Conservation (phyloP, 73 alveolate species). For the Paramecium sonneborni region DNA sequence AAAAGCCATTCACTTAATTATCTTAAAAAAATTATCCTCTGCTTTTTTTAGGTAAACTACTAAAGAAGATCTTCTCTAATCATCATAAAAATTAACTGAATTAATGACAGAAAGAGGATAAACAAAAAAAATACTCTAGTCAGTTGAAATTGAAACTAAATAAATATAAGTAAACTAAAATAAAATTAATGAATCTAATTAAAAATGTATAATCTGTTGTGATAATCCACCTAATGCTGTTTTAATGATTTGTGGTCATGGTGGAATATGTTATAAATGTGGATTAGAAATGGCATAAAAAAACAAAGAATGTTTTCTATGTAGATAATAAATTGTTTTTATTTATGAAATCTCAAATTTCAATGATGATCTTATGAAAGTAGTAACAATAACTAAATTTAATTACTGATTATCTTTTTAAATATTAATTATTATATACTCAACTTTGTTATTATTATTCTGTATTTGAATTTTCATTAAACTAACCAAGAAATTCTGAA, state of each 20-base stretch:
- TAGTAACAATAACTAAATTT: background rate
- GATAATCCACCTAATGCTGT: conserved; percentile 56
- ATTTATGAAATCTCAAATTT: background rate
- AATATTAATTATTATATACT: background rate
- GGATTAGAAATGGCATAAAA: conserved; percentile 32
- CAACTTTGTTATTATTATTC: background rate
- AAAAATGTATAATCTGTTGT: conserved; percentile 60
- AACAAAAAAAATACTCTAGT: background rate
- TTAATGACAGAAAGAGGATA: conserved; percentile 4
- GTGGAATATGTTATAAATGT: conserved; percentile 68
- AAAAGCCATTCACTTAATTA: background rate
- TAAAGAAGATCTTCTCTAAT: background rate
- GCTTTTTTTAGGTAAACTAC: background rate
- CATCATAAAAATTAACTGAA: background rate
- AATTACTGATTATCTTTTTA: background rate
- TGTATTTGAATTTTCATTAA: background rate
- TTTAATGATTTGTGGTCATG: conserved; percentile 65
- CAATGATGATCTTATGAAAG: background rate
- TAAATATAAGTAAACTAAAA: background rate
- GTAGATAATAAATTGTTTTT: conserved; percentile 9
- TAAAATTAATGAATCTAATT: background rate
- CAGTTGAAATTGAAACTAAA: background rate
- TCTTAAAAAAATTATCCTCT: background rate
- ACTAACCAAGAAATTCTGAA: background rate
- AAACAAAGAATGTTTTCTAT: conserved; percentile 23